Evolutionary conservation across 2,329 filamentous ascomycete genomes (phyloP), one percentile per base, ranked within the genome.

Genomic region (Fusarium haematococcum): DNA sequence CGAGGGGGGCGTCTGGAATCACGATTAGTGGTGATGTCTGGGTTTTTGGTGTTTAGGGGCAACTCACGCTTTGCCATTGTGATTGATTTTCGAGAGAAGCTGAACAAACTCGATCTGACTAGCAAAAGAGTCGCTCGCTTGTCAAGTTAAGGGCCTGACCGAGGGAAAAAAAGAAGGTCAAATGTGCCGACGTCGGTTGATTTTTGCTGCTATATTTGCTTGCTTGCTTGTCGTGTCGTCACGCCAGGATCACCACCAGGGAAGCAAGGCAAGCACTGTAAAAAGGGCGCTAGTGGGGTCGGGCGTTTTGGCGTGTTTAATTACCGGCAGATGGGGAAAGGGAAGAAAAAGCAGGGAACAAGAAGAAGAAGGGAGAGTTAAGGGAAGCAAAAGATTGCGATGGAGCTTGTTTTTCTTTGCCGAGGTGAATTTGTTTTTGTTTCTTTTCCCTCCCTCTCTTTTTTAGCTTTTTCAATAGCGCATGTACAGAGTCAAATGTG

Each of bases 1-100:
- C 84, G 48, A 87, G 75, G 59, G 80, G 75, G 30, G 82, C 81
- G 77, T 86, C 86, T 87, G 70, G 45, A 7, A 23, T 43, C 3
- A 43, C 7, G 33, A 20, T 71, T 32, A 71, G 48, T 33, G 43
- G 37, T 27, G 37, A 35, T 37, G n/a, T 54, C 20, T 9, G 41
- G 35, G 14, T 23, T 58, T 61, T 35, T 8, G 39, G 57, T 52
- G 27, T 43, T 37, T 58, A 30, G 37, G 37, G 25, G 25, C 25
- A 7, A 54, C 73, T 68, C 75, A 79, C 77, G 79, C 62, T 75
- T 79, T 39, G 70, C 75, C 77, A 79, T 79, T 57, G 39, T 54
- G 63, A 32, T 66, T 18, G 50, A 27, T 45, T 37, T 23, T 54
- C 23, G n/a, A 45, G 37, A 41, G 14, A 32, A 37, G 35, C 6